Conservation (phyloP, 2,329 filamentous ascomycete species). For the Pseudopithomyces maydicus region DNA sequence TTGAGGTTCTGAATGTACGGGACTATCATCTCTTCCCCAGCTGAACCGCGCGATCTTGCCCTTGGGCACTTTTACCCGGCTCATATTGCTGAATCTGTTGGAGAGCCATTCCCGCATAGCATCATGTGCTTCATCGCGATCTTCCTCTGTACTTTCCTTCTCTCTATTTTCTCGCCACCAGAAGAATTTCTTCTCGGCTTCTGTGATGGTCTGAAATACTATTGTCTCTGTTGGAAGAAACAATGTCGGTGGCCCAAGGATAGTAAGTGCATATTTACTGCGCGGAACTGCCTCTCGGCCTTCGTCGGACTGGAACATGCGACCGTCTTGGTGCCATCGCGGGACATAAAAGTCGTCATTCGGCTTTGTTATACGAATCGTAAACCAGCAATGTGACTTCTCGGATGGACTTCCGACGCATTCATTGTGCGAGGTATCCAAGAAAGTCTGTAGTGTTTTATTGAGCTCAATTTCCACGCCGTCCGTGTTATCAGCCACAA, state of each 20-base stretch:
- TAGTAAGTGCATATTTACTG: conserved; percentile 13
- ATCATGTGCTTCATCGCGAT: neutral
- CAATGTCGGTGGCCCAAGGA: conserved; percentile 9
- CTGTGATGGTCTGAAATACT: neutral
- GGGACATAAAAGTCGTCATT: conserved; percentile 5
- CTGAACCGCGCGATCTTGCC: conserved; percentile 9
- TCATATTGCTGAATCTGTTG: neutral
- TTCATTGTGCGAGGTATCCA: conserved; percentile 4
- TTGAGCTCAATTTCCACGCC: neutral
- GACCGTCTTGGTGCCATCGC: conserved; percentile 16
- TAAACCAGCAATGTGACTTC: conserved; percentile 11
- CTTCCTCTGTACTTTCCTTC: neutral
- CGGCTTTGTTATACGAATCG: conserved; percentile 9
- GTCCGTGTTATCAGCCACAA: conserved; percentile 4
- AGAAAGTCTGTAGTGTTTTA: neutral
- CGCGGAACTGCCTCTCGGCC: neutral
- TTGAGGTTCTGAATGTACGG: conserved; percentile 16
- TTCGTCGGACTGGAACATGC: conserved; percentile 9
- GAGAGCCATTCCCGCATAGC: conserved; percentile 8
- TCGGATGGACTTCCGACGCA: conserved; percentile 3
- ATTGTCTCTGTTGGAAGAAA: neutral
- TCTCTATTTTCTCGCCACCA: conserved; percentile 2
- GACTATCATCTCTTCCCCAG: conserved; percentile 16
- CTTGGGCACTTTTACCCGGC: neutral
- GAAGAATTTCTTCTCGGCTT: neutral